Base-by-base conservation (phyloP, 2,329 filamentous ascomycete species). In the Mollisia scopiformis region DNA sequence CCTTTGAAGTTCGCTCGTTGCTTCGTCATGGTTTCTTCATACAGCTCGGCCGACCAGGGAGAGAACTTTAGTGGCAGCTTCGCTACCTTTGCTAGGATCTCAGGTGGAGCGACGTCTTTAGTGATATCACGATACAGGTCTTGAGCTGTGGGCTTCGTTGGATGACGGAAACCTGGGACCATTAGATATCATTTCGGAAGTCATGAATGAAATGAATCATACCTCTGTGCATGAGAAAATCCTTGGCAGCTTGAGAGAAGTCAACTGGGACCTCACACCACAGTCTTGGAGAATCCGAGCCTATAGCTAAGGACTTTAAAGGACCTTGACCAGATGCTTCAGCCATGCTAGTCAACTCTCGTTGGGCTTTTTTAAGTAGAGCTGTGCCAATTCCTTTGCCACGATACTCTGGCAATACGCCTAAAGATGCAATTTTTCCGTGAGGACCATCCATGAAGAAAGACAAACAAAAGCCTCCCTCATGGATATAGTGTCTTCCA, bases 251-350 rank as follows among this genome's bases (percentile, higher is more conserved):
- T 41, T 71, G 63, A 6, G 74, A 66, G 31, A 80, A 67, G 52
- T 78, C 75, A 1, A 69, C 66, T 2, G 78, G 78, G 3, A 80
- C 72, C 2, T 76, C 77, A 5, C 78, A 78, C 76, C 78, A 81
- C 61, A 81, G 77, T n/a, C 79, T 71, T 31, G 79, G 79, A 43
- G 78, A 78, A 2, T 64, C 59, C 25, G 72, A 75, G 13, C 72
- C 71, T 21, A 75, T 67, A 6, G 58, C 61, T 11, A 74, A 59
- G 35, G 63, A 59, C 35, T 58, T 61, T 13, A 70, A 49, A 7
- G 46, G 19, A 33, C 58, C 68, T 64, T 52, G 70, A 72, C 28
- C 70, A 27, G 74, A 62, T 6, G 71, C 66, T n/a, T 72, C 52
- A 23, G n/a, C 46, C 13, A 27, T 50, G 2, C 56, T 64, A 43